phyloP scores from a whole-genome alignment of 768 basidiomycete species.

The Rhodotorula kratochvilovae region DNA sequence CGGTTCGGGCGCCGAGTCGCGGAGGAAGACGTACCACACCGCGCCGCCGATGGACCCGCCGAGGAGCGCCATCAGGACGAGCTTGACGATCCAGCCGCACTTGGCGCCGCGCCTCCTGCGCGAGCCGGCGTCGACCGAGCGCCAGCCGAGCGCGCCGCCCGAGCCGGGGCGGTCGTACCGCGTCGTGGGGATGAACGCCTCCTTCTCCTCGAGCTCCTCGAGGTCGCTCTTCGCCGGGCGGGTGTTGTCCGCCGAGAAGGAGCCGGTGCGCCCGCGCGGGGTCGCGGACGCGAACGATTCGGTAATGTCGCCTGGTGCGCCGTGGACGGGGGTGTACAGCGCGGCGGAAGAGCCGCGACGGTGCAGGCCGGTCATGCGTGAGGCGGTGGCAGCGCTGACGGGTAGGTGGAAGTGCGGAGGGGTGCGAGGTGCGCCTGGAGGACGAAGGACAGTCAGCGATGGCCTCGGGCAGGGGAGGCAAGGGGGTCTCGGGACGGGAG shows the following conservation, averaged over 20 bases:
- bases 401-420: no score
- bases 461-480: neutral
- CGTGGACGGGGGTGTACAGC: neutral
- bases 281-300: constrained; percentile 2
- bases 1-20: neutral
- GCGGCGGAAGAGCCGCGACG: constrained; percentile 27
- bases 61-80: neutral
- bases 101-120: neutral
- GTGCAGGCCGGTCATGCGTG: constrained; percentile 7
- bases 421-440: neutral
- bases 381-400: neutral
- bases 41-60: neutral
- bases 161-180: neutral
- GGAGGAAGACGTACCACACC: neutral
- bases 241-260: neutral
- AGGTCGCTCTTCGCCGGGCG: neutral
- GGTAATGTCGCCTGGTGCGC: constrained; percentile 16
- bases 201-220: constrained; percentile 28
- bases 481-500: neutral
- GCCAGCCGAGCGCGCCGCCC: neutral
- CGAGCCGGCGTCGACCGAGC: neutral
- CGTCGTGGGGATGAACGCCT: constrained; percentile 1
- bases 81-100: constrained; percentile 5
- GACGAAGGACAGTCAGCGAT: neutral
- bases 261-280: neutral